Base-by-base conservation (phyloP, 495 filamentous ascomycete species). In the Hypoxylon fragiforme region DNA sequence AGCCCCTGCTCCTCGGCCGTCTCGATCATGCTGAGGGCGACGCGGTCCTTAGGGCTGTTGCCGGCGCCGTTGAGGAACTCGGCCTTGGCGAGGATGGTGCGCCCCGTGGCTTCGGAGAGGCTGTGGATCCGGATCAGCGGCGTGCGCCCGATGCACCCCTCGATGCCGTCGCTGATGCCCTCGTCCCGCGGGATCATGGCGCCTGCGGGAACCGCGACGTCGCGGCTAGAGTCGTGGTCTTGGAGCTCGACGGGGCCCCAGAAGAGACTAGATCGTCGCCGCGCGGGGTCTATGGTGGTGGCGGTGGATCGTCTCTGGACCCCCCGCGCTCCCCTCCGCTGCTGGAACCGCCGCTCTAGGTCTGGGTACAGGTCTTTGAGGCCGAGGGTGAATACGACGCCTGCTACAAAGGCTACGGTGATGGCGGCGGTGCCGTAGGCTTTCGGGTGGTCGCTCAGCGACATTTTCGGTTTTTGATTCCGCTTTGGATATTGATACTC, bases 51-150 rank as follows among this genome's bases (percentile, higher is more conserved):
- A 12, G 95, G 91, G 60, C 90, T 95, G 49, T 89, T 88, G 9
- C 95, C 95, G n/a, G 90, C 91, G 35, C 91, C 91, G 74, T 97
- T 96, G 36, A 99, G 78, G 60, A 92, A 96, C 85, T 99, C 94
- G 34, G 92, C 91, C 70, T 99, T 99, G 47, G 83, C 95, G 7
- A 97, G 76, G 68, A 99, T 97, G 49, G 85, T 85, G 65, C 94
- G 92, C 15, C 91, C 91, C 1, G 94, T 97, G n/a, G 85, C 92
- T 15, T 91, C 87, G 2, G 88, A 95, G 24, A 99, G 79, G 37
- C 86, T 89, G 65, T 87, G 90, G 70, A 99, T 91, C 37, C 83
- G 81, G 59, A 99, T 80, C 1, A 99, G 76, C 2, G 91, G 95
- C 6, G 94, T 99, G 68, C 95, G 90, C 43, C 94, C 95, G 63